Evolutionary conservation across 257 asterid genomes (phyloP).

Genomic region (Handroanthus guayacan): DNA sequence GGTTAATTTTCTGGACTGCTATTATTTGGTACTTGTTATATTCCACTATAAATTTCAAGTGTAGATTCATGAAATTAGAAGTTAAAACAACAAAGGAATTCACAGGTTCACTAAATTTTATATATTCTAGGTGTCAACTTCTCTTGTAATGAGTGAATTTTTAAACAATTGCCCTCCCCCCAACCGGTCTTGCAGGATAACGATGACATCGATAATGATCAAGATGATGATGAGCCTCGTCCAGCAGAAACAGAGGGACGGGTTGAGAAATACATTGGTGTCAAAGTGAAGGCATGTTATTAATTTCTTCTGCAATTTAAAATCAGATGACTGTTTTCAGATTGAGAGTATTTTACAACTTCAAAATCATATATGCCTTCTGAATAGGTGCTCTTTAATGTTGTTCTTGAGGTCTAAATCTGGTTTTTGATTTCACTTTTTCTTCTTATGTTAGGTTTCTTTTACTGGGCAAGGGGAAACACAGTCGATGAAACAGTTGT

Average conservation of each 20-base stretch:
- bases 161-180: slow-evolving; percentile 25
- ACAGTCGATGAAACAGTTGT: slow-evolving; percentile 95
- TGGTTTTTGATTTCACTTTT: slow-evolving; percentile 12
- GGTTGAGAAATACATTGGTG: slow-evolving; percentile 95
- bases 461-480: slow-evolving; percentile 99
- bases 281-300: slow-evolving; percentile 89
- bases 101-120: not conserved
- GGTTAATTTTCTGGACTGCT: slow-evolving; percentile 6
- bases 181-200: slow-evolving; percentile 61
- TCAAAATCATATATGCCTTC: not conserved
- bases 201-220: slow-evolving; percentile 75
- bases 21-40: slow-evolving; percentile 8
- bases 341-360: slow-evolving; percentile 3
- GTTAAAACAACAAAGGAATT: not conserved
- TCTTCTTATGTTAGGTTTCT: slow-evolving; percentile 70
- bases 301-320: slow-evolving; percentile 12
- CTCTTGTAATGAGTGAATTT: not conserved
- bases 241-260: slow-evolving; percentile 81
- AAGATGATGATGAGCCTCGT: slow-evolving; percentile 87
- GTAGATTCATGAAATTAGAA: not conserved
- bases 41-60: slow-evolving; percentile 6
- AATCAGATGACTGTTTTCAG: not conserved
- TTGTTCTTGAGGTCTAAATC: slow-evolving; percentile 10
- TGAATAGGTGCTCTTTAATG: slow-evolving; percentile 8
- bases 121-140: not conserved